Percentiles rank a stretch among this genome's conserved stretches.
Evolutionary conservation across 1,284 basidiomycete species (phyloP).

Genomic region (Xanthoconium separans): DNA sequence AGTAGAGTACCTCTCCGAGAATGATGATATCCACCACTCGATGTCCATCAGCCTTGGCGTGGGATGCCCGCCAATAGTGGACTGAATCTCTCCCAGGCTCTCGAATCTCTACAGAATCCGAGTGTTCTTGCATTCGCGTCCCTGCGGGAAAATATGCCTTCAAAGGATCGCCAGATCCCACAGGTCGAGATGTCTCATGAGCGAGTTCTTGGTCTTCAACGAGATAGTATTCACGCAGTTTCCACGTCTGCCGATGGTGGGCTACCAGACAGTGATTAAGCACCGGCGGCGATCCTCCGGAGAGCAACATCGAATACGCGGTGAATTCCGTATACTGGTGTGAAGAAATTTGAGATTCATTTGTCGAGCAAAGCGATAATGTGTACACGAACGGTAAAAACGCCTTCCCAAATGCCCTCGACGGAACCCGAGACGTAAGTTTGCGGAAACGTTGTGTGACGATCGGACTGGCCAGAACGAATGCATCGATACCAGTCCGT

Average conservation of each 20-base stretch:
- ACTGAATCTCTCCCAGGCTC: slow-evolving; percentile 31
- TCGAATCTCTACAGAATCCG: slow-evolving; percentile 18
- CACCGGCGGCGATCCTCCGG: slow-evolving; percentile 56
- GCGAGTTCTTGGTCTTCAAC: slow-evolving; percentile 26
- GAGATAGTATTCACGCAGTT: slow-evolving; percentile 68
- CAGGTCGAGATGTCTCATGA: slow-evolving; percentile 8
- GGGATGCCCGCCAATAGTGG: slow-evolving; percentile 39
- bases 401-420: slow-evolving; percentile 75
- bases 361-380: neutral
- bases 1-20: slow-evolving; percentile 57
- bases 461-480: slow-evolving; percentile 36
- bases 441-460: slow-evolving; percentile 36
- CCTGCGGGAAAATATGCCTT: slow-evolving; percentile 27
- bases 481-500: slow-evolving; percentile 60
- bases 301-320: slow-evolving; percentile 61
- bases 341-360: neutral
- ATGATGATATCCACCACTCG: slow-evolving; percentile 56
- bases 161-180: slow-evolving; percentile 38
- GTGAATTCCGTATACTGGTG: slow-evolving; percentile 76
- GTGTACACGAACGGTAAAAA: slow-evolving; percentile 57
- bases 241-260: slow-evolving; percentile 76
- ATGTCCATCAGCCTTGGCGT: neutral
- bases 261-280: slow-evolving; percentile 59
- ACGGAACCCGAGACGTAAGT: slow-evolving; percentile 62
- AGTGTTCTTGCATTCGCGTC: slow-evolving; percentile 19